Base-by-base conservation (phyloP, 2,329 filamentous ascomycete species). In the Scopulariopsis brevicaulis region DNA sequence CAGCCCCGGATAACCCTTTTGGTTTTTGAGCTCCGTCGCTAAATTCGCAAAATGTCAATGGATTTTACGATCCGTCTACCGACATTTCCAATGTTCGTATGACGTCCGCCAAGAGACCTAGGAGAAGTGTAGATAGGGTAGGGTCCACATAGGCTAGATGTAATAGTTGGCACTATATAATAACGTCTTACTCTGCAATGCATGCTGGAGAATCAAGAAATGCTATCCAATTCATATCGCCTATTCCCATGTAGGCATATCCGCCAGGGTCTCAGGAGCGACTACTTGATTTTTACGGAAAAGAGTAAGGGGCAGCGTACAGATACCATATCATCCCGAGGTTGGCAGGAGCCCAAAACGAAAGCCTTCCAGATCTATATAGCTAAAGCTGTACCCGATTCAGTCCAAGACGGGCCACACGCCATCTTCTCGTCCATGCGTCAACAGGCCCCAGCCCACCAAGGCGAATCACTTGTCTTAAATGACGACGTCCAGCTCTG, bases 1-100 rank as follows among this genome's bases (percentile, higher is more conserved):
- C 43, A 80, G 78, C 78, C 34, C 78, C 78, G 14, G 70, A 80
- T 61, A 81, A 81, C 61, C 78, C 78, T 1, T 81, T 81, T 62
- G 78, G 78, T 24, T 81, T 81, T 62, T 77, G 64, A 66, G 10
- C n/a, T 10, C 28, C n/a, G 10, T 5, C 43, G n/a, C n/a, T 10
- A 18, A 12, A 48, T 22, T 22, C 18, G 43, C 14, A 3, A 14
- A 48, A 12, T 18, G 40, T 20, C 43, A 32, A 32, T 32, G 43
- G 43, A 48, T 48, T 22, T 48, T 8, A n/a, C 4, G 3, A n/a
- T 22, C n/a, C 15, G 7, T 48, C 43, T 48, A 48, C 43, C n/a
- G n/a, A 10, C 15, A 22, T 48, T 18, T 48, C 2, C n/a, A 18
- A 18, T 8, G n/a, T 22, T 10, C 43, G 7, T 4, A 20, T 48